These are phyloP conservation scores for Zopfia rhizophila DNA, from an alignment of 2,329 filamentous ascomycete species.

Conservation along the genomic window DNA sequence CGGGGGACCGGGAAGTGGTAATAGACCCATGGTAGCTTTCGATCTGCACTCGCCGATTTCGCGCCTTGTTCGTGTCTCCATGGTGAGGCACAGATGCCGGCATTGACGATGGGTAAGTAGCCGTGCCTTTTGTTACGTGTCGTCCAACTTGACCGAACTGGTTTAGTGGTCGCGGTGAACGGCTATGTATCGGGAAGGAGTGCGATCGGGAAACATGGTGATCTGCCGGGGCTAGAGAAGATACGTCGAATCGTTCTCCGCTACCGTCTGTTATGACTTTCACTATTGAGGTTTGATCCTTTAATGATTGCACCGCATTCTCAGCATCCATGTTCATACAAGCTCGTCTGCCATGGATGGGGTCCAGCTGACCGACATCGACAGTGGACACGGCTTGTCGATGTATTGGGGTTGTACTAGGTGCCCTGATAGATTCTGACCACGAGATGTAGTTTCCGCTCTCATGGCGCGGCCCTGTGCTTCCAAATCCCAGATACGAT, in stretches of 20 bases:
- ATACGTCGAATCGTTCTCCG: slow-evolving; percentile 25
- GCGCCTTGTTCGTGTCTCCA: slow-evolving; percentile 3
- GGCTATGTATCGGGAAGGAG: slow-evolving; percentile 33
- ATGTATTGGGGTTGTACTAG: slow-evolving; percentile 26
- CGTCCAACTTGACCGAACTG: slow-evolving; percentile 19
- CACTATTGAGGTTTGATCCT: slow-evolving; percentile 14
- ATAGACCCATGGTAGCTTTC: slow-evolving; percentile 3
- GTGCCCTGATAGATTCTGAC: slow-evolving; percentile 52
- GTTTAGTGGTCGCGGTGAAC: slow-evolving; percentile 29
- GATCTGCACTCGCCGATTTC: not conserved
- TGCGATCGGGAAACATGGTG: slow-evolving; percentile 32
- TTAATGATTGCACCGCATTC: slow-evolving; percentile 15
- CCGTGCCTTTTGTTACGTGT: slow-evolving; percentile 11
- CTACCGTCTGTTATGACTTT: slow-evolving; percentile 18
- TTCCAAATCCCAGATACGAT: slow-evolving; percentile 51
- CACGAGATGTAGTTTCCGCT: slow-evolving; percentile 52
- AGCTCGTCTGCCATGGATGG: slow-evolving; percentile 3
- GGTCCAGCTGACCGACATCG: slow-evolving; percentile 22
- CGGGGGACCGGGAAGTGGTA: slow-evolving; percentile 1
- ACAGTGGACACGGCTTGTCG: slow-evolving; percentile 14
- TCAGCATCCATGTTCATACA: slow-evolving; percentile 10
- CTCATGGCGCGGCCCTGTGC: slow-evolving; percentile 41
- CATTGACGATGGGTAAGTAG: slow-evolving; percentile 30
- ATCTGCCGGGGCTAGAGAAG: slow-evolving; percentile 30
- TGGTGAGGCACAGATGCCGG: slow-evolving; percentile 19